Percentiles rank a stretch among this genome's conserved stretches.
These are phyloP conservation scores for Penicillium aurantiogriseum DNA, from an alignment of 2,329 filamentous ascomycete species.

Conservation along the genomic window DNA sequence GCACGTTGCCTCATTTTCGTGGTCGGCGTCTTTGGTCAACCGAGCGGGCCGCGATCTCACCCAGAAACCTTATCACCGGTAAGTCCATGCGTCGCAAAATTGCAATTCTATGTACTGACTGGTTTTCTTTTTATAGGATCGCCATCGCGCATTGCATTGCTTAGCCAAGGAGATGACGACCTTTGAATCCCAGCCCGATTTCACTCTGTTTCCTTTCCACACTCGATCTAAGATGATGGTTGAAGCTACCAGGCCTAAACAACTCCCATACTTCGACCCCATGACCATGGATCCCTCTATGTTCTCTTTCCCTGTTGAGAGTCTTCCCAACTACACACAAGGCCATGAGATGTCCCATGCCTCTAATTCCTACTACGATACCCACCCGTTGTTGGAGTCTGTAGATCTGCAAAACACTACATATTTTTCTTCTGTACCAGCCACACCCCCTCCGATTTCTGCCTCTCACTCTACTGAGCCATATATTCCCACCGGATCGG, in stretches of 20 bases:
- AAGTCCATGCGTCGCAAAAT: constrained; percentile 3
- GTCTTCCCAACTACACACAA: constrained; percentile 24
- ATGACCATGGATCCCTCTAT: constrained; percentile 37
- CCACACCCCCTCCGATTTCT: constrained; percentile 36
- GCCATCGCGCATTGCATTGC: neutral
- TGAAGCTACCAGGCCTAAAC: constrained; percentile 31
- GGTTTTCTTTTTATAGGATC: neutral
- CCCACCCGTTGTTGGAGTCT: constrained; percentile 28
- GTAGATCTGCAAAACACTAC: constrained; percentile 27
- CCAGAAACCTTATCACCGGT: constrained; percentile 23
- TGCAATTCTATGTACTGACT: constrained; percentile 3
- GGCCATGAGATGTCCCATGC: constrained; percentile 20
- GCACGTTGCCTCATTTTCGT: constrained; percentile 20
- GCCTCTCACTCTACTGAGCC: constrained; percentile 33
- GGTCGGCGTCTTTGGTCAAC: constrained; percentile 20
- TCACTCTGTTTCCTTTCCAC: constrained; percentile 13
- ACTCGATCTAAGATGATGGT: constrained; percentile 32
- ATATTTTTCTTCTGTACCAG: constrained; percentile 30
- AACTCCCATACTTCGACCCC: constrained; percentile 30
- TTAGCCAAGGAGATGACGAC: constrained; percentile 9
- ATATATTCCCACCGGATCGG: constrained; percentile 60
- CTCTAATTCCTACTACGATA: constrained; percentile 31
- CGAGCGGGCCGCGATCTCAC: constrained; percentile 25
- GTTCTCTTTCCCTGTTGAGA: constrained; percentile 32
- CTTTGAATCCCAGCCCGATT: constrained; percentile 13